phyloP scores from a whole-genome alignment of 2,329 filamentous ascomycete genomes.

The Parastagonospora nodorum region DNA sequence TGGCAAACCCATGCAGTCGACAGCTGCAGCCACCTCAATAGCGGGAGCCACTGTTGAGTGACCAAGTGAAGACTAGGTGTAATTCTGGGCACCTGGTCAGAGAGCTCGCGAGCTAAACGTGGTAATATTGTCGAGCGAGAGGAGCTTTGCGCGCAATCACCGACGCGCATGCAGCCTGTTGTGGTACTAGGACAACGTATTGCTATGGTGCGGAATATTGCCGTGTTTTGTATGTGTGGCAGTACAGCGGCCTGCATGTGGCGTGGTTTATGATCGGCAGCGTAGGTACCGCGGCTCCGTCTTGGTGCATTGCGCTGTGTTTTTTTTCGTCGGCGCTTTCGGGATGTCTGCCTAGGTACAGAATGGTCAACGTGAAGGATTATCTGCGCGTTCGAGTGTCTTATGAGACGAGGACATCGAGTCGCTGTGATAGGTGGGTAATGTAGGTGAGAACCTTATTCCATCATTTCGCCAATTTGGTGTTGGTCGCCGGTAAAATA shows the following conservation, averaged over 20 bases:
- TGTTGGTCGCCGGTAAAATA: no score
- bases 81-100: neutral
- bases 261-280: slow-evolving; percentile 8
- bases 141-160: no score
- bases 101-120: neutral
- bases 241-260: slow-evolving; percentile 15
- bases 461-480: no score
- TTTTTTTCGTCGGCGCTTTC: neutral
- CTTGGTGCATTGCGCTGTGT: neutral
- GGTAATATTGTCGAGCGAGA: no score
- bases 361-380: neutral
- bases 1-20: slow-evolving; percentile 10
- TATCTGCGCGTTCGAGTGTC: no score
- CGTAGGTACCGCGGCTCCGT: slow-evolving; percentile 12
- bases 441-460: no score
- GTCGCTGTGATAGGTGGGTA: no score
- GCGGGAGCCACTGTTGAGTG: slow-evolving; percentile 18
- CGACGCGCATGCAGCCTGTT: no score
- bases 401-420: no score
- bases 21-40: slow-evolving; percentile 25
- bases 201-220: neutral
- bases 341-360: neutral
- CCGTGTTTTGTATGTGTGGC: neutral
- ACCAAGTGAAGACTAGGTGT: neutral
- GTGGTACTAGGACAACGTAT: no score